Evolutionary conservation across 352 stramenopile genomes (phyloP), one percentile per base, ranked within the genome.

Genomic region (Phytophthora foliorum): DNA sequence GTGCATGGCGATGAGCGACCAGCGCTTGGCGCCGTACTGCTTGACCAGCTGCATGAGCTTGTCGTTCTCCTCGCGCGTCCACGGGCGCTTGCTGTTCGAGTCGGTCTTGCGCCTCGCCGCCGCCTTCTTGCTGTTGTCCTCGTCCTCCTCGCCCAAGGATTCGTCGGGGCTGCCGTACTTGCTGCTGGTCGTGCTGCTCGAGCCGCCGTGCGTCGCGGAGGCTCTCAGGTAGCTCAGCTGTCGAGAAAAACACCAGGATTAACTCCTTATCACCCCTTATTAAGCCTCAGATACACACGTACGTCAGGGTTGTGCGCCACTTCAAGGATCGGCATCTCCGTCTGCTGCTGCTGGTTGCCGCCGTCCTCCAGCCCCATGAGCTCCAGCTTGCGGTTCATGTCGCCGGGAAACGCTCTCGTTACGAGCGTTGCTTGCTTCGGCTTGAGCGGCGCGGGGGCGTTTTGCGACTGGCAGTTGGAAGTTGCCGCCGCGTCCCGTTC

Each of bases 1-100:
- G 57, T 97, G 89, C 84, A 93, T 93, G 34, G 91, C 90, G 56
- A 96, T 96, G 25, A 97, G 74, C 32, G 90, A 95, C 91, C 91
- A 97, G 45, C 90, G 77, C 67, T 97, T 97, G 27, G 88, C 82
- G 5, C 91, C 91, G 64, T 97, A 97, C 67, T 97, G 87, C 65
- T 93, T 92, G 46, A 97, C 91, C 19, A 97, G 69, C 57, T 96
- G 83, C 72, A 93, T 88, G 16, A 97, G 78, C 60, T 96, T 92
- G 24, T 92, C 87, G 51, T 97, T 96, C 78, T 97, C 90, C 67
- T 96, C 89, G 17, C 87, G 75, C 6, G 89, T 94, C 89, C 89
- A 96, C 2, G 87, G 86, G 2, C 88, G 87, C 48, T 96, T 96
- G 71, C 89, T 94, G 72, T 93, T 96, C 6, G 86, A 87, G 56